Percentiles rank a stretch among this genome's conserved stretches.
phyloP scores from a whole-genome alignment of 441 rosid species.

The Kokia cookei region DNA sequence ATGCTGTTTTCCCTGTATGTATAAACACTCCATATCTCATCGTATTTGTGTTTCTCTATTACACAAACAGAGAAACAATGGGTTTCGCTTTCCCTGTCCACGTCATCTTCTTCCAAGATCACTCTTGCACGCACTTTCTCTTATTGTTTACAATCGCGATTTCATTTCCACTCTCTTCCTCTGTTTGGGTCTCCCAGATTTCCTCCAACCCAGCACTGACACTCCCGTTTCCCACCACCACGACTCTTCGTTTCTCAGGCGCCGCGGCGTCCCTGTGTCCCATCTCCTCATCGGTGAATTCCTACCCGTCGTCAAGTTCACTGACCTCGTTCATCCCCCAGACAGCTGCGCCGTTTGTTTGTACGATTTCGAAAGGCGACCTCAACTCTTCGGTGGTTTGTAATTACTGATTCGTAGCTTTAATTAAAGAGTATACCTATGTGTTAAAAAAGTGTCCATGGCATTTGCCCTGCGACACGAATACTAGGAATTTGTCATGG shows the following conservation, averaged over 20 bases:
- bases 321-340: constrained; percentile 60
- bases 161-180: constrained; percentile 44
- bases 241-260: too few relatives aligned
- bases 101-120: constrained; percentile 69
- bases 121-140: constrained; percentile 56
- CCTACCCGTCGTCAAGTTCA: constrained; percentile 62
- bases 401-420: too few relatives aligned
- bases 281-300: constrained; percentile 71
- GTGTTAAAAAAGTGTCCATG: too few relatives aligned
- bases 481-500: too few relatives aligned
- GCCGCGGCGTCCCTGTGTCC: constrained; percentile 16
- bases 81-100: constrained; percentile 62
- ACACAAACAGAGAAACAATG: constrained; percentile 26
- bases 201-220: constrained; percentile 54
- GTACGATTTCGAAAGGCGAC: constrained; percentile 56
- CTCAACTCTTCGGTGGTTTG: constrained; percentile 49
- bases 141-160: constrained; percentile 52
- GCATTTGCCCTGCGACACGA: too few relatives aligned
- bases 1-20: too few relatives aligned
- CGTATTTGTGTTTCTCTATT: neutral
- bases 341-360: constrained; percentile 89
- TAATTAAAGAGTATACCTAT: too few relatives aligned
- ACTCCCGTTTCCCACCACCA: neutral
- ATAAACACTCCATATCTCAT: neutral
- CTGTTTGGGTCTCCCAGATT: constrained; percentile 59